phyloP scores from a whole-genome alignment of 192 early-diverging fungal species.

The Coemansia sp. region DNA sequence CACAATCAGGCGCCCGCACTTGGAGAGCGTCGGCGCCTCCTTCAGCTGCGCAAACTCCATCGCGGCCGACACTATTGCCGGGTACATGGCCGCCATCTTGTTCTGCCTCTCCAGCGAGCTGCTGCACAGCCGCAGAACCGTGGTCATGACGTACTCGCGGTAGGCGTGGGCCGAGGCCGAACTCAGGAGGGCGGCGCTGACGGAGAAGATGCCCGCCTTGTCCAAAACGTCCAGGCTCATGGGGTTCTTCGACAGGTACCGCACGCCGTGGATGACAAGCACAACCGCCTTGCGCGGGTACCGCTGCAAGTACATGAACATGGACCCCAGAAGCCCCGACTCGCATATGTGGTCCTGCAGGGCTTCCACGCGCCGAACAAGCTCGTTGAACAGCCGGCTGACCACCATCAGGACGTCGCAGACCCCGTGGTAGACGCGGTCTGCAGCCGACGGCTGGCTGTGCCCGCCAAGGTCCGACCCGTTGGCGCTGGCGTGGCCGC shows the following conservation, averaged over 20 bases:
- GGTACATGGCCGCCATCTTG: slow-evolving; percentile 39
- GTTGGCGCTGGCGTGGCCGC: slow-evolving; percentile 24
- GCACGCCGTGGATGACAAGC: slow-evolving; percentile 46
- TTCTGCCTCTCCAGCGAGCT: slow-evolving; percentile 46
- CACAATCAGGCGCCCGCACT: slow-evolving; percentile 42
- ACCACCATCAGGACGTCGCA: slow-evolving; percentile 46
- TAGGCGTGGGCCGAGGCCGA: slow-evolving; percentile 38
- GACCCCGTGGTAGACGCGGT: slow-evolving; percentile 43
- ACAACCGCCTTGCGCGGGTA: slow-evolving; percentile 48
- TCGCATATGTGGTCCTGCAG: slow-evolving; percentile 50
- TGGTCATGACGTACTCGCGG: slow-evolving; percentile 51
- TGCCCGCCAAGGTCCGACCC: slow-evolving; percentile 22
- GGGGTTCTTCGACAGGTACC: slow-evolving; percentile 52
- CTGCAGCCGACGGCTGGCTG: slow-evolving; percentile 22
- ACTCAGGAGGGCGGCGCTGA: slow-evolving; percentile 33
- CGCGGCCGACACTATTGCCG: slow-evolving; percentile 33
- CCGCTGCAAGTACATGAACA: slow-evolving; percentile 29
- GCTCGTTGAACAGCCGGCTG: slow-evolving; percentile 45
- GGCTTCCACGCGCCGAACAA: slow-evolving; percentile 35
- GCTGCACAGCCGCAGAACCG: slow-evolving; percentile 44
- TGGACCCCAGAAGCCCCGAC: slow-evolving; percentile 35
- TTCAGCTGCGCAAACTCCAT: slow-evolving; percentile 50
- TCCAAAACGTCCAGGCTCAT: slow-evolving; percentile 49
- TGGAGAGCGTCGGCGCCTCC: slow-evolving; percentile 38
- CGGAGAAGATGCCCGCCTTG: slow-evolving; percentile 40